Base-by-base conservation (phyloP, 2,329 filamentous ascomycete species). In the Exophiala alcalophila region DNA sequence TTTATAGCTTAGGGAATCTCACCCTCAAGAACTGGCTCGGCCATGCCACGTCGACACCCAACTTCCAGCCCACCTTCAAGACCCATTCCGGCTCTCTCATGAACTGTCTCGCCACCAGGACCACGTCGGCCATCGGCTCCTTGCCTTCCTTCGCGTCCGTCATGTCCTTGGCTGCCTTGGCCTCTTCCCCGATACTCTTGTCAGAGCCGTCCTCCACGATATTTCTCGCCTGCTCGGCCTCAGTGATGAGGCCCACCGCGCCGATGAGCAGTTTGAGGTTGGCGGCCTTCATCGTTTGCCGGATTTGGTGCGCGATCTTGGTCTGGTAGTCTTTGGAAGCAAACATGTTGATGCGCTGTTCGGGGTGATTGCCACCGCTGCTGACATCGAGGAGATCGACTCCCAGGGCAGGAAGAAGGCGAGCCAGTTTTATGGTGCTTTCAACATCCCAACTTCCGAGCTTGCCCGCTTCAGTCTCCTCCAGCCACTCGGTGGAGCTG, bases 301-400 rank as follows among this genome's bases (percentile, higher is more conserved):
- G 63, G 28, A 77, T 67, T 18, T 65, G 62, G 0, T 63, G 62
- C 0, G 73, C 72, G 25, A 76, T 68, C 29, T 68, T 65, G 5
- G 65, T 68, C 50, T 77, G 72, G 49, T 76, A 77, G 41, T 73
- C 69, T n/a, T 62, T 64, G 51, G 66, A 65, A 28, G 61, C 57
- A 31, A 54, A 56, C 41, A 47, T 47, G 30, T 69, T 59, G 54
- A 76, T 67, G 6, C 60, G 59, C 52, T 74, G 71, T n/a, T 58
- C 47, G 1, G 58, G 60, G 47, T 70, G 64, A 42, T 73, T 73
- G 24, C 86, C 90, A 23, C 81, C 87, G 1, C 81, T 82, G 55
- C 83, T 88, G 46, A 94, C 80, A 61, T 96, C 90, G 21, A 95
- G 73, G 10, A 94, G 70, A 62, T 96, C 90, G 28, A 96, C 76